Base-by-base conservation (phyloP, 2,329 filamentous ascomycete genomes). In the Exutisphaerella laricina region DNA sequence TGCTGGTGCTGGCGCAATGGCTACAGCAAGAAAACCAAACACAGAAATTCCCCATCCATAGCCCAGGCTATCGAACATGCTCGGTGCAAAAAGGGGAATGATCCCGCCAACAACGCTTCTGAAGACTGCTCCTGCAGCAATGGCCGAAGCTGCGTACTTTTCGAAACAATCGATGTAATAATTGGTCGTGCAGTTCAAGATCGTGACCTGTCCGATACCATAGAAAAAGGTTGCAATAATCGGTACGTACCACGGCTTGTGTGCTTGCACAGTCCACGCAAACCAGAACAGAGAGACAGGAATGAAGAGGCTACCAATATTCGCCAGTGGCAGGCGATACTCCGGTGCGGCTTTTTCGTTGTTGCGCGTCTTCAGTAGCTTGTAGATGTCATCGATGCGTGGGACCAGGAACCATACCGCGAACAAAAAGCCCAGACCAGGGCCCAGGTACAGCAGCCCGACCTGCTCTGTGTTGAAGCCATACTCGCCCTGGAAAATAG, bases 91-190 rank as follows among this genome's bases (percentile, higher is more conserved):
- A 3, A 74, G 51, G 1, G 71, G 71, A 16, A 74, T 61, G 0
- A 73, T 53, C 4, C 70, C 71, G 4, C 72, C 71, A 12, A 73
- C 55, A 1, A 74, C 28, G 34, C 63, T 66, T 14, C 72, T 56
- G 40, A 74, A 73, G 0, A 73, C 64, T 1, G 70, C 66, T 0
- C 70, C 71, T 3, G 71, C 72, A 4, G 72, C 72, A 39, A 74
- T 73, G 0, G 71, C 71, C 25, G 63, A 67, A 5, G 71, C 71
- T 4, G 72, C 71, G 46, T 71, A 73, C 54, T 66, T 65, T 45
- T 73, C 70, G 43, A 74, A 74, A 16, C 66, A 65, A 51, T 75
- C 72, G 34, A 75, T 74, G 53, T 74, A 75, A 55, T 75, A 75
- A 39, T 77, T 77, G 40, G 77, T 73, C 12, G 72, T 71, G 9